phyloP scores from a whole-genome alignment of 768 basidiomycete species.

The Auriscalpium microsporum region DNA sequence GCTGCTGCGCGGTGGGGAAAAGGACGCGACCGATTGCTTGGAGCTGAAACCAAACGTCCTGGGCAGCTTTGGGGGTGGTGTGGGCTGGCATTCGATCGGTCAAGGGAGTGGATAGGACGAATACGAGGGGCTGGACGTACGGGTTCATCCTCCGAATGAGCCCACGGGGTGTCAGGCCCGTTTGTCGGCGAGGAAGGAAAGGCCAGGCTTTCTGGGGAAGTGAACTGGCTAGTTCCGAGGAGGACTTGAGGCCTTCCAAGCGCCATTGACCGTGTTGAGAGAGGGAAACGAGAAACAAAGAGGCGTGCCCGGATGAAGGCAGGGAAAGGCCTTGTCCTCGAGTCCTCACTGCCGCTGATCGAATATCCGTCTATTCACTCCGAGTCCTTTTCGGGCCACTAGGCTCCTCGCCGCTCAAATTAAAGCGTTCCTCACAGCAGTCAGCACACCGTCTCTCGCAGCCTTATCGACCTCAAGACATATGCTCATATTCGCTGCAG shows the following conservation, averaged over 20 bases:
- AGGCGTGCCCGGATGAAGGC: not conserved
- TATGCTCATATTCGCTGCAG: no score
- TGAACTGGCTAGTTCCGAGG: constrained; percentile 3
- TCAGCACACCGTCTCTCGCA: no score
- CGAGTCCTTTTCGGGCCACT: no score
- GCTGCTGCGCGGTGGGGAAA: constrained; percentile 20
- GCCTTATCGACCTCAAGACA: no score
- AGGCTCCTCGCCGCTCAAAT: no score
- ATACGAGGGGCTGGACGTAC: constrained; percentile 4
- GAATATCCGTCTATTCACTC: not conserved
- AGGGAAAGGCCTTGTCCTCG: not conserved
- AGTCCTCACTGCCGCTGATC: not conserved
- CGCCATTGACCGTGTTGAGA: not conserved
- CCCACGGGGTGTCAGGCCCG: constrained; percentile 10
- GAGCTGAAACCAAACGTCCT: constrained; percentile 29
- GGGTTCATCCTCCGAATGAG: constrained; percentile 12
- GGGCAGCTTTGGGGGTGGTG: constrained; percentile 33
- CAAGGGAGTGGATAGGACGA: not conserved
- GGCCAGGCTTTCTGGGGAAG: constrained; percentile 3
- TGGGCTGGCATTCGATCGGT: constrained; percentile 26
- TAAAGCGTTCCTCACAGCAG: no score
- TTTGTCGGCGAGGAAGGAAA: not conserved
- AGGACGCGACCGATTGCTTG: constrained; percentile 35
- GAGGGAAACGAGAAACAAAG: not conserved
- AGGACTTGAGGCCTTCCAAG: constrained; percentile 3